A percentile compares a stretch with the other conserved stretches of the same genome.
Evolutionary conservation across 1,139 yeast genomes (phyloP).

Genomic region (Magnusiomyces paraingens): DNA sequence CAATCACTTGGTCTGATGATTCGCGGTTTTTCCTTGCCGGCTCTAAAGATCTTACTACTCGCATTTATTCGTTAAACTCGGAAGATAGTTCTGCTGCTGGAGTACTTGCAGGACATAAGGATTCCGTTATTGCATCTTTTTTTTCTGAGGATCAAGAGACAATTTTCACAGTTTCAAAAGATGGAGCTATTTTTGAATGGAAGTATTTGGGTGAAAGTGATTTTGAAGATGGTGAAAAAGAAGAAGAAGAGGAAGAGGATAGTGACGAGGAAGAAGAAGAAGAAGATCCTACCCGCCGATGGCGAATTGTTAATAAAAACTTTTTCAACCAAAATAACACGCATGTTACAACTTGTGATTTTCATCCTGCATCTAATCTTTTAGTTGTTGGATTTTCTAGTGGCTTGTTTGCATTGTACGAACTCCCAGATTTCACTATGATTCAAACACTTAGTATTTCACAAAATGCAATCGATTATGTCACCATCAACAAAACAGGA

Average conservation of each 20-base stretch:
- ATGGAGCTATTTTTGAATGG: conserved; percentile 93
- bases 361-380: conserved; percentile 65
- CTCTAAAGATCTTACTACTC: conserved; percentile 84
- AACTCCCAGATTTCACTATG: conserved; percentile 66
- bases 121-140: conserved; percentile 78
- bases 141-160: conserved; percentile 80
- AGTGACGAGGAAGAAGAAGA: conserved; percentile 16
- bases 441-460: conserved; percentile 91
- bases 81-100: conserved; percentile 77
- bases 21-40: conserved; percentile 81
- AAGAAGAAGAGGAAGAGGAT: conserved; percentile 26
- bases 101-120: conserved; percentile 89
- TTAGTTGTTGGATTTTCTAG: conserved; percentile 84
- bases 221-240: conserved; percentile 37
- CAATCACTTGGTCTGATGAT: conserved; percentile 84
- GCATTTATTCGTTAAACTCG: conserved; percentile 71
- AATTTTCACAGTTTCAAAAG: conserved; percentile 86
- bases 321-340: conserved; percentile 53
- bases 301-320: conserved; percentile 81
- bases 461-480: conserved; percentile 79
- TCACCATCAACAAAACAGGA: conserved; percentile 72
- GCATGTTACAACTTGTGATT: conserved; percentile 72
- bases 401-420: conserved; percentile 93
- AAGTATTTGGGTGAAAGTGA: conserved; percentile 59
- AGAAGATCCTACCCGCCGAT: conserved; percentile 34